Base-by-base conservation (phyloP, 202 grass and related monocot species). In the Sporobolus alterniflorus region DNA sequence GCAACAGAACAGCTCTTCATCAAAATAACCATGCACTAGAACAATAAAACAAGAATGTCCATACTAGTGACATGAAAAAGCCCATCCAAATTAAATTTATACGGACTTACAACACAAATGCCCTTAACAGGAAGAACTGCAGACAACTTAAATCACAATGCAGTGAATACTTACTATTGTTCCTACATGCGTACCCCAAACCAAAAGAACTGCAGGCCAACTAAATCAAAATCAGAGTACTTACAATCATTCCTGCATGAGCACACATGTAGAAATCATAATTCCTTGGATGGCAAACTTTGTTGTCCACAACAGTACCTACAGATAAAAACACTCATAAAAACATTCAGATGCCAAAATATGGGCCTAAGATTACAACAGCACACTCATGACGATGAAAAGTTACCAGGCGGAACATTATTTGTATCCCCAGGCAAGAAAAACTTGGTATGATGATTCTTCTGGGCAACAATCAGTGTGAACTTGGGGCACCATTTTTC, bases 391-490 rank as follows among this genome's bases (percentile, higher is more conserved):
- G 32, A 59, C 8, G 25, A 17, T 36, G n/a, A 17, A n/a, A 69
- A 14, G 24, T 74, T 91, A 98, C 96, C 96, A 61, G 96, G 87
- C 44, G 89, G 90, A 11, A 98, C 96, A 77, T 98, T 98, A 5
- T 98, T 80, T 21, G 78, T 87, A 12, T 63, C 70, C 22, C 82
- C 88, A 73, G 80, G 79, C 14, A 90, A 56, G 44, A 98, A 95
- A 74, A 98, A 98, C 13, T 95, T 98, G 0, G 96, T 98, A 50
- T 98, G 96, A 11, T 98, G 96, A 33, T 93, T 98, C 50, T 98
- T 98, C 60, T 95, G 96, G 11, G 96, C 96, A 71, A 98, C 82
- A 71, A 98, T 98, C 39, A 98, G 65, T 1, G 90, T 93, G 46
- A 98, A 92, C 77, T 85, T 98, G 1, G 96, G 96, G 4, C 25